These are phyloP conservation scores for Miscanthus sacchariflorus DNA, from an alignment of 202 grass and related monocot genomes.

Conservation along the genomic window DNA sequence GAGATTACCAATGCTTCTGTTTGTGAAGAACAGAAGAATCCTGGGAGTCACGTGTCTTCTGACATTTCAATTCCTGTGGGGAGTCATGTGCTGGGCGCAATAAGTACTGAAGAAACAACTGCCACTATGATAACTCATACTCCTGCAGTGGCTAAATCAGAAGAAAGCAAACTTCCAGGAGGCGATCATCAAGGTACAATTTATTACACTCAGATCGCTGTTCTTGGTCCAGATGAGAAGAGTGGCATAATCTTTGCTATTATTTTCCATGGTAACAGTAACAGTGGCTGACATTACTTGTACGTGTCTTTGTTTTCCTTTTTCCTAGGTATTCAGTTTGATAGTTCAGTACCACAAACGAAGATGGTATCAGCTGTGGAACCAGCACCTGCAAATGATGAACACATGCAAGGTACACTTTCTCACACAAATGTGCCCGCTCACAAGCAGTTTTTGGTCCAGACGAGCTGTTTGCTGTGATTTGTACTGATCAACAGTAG, in stretches of 20 bases:
- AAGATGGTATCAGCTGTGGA: slow-evolving; percentile 35
- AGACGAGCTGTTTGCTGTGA: neutral
- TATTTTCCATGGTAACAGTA: slow-evolving; percentile 19
- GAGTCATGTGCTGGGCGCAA: slow-evolving; percentile 20
- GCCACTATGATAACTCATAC: slow-evolving; percentile 19
- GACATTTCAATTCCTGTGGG: slow-evolving; percentile 25
- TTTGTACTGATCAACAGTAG: neutral
- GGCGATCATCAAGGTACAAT: slow-evolving; percentile 43
- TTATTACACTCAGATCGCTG: neutral
- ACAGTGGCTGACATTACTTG: slow-evolving; percentile 2
- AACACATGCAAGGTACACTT: slow-evolving; percentile 46
- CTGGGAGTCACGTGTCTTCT: slow-evolving; percentile 29
- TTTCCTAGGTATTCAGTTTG: slow-evolving; percentile 44
- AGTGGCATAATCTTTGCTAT: neutral
- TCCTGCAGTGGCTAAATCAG: slow-evolving; percentile 31
- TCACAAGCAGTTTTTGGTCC: neutral
- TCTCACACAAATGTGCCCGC: neutral
- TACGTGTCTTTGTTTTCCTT: neutral
- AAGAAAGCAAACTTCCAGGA: slow-evolving; percentile 32
- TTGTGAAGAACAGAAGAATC: slow-evolving; percentile 41
- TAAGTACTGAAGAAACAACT: slow-evolving; percentile 26
- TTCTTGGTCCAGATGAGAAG: slow-evolving; percentile 22
- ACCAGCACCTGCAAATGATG: slow-evolving; percentile 40
- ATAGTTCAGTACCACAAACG: slow-evolving; percentile 33
- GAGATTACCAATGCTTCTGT: slow-evolving; percentile 31